A percentile compares a stretch with the other conserved stretches of the same genome.
phyloP scores from a whole-genome alignment of 139 green algal species.

The Coelastrella sp. region DNA sequence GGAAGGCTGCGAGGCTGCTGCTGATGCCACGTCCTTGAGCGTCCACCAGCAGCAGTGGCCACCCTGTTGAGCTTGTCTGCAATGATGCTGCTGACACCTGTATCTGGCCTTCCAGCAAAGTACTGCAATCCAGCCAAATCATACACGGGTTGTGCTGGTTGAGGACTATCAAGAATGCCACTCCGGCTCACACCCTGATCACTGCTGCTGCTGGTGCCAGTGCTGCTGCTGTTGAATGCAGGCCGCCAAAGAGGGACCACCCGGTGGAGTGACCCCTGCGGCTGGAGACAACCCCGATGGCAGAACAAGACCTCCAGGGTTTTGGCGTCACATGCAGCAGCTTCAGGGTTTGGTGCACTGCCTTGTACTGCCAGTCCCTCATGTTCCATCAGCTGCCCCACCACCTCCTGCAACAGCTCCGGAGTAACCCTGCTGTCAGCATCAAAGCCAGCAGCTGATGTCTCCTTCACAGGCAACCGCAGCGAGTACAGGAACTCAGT shows the following conservation, averaged over 20 bases:
- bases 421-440: too few species aligned
- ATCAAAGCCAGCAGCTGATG: too few species aligned
- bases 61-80: too few species aligned
- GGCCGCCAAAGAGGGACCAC: neutral
- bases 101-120: neutral
- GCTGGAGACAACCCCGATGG: neutral
- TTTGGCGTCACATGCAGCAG: neutral
- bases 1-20: neutral
- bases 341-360: neutral
- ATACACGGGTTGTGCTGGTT: neutral
- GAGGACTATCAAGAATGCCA: neutral
- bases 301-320: neutral
- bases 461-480: too few species aligned
- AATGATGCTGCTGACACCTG: neutral
- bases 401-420: too few species aligned
- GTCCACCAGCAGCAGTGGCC: neutral
- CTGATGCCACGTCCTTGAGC: neutral
- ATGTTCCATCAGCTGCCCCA: neutral
- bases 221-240: neutral
- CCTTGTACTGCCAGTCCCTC: neutral
- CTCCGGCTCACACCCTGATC: neutral
- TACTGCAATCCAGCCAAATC: neutral
- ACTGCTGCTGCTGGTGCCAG: neutral
- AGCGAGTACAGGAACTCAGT: too few species aligned
- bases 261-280: neutral